Evolutionary conservation across 2,329 filamentous ascomycete genomes (phyloP), one percentile per base, ranked within the genome.

Genomic region (Rutstroemia sp.): DNA sequence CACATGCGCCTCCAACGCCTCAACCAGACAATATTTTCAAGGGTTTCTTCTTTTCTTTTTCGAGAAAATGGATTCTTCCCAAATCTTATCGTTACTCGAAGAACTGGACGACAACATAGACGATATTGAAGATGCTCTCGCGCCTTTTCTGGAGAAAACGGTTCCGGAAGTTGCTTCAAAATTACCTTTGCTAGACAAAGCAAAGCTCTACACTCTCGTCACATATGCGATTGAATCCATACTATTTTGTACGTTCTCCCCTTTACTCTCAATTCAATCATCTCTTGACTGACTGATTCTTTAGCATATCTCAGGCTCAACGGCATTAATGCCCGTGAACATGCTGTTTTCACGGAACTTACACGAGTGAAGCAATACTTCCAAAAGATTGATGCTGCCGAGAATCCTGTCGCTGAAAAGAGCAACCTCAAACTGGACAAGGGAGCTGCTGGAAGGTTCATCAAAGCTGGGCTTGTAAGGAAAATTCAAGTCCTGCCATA

Each of bases 151-250:
- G 25, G 76, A 78, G 38, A 78, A 78, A 50, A 72, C 80, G 1
- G 74, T 96, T 45, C 76, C 82, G 51, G 82, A 86, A 42, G 81
- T 83, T 56, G 83, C 89, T 5, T 85, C 83, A 55, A 90, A 90
- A 68, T 78, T 97, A 27, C 92, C 92, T 1, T 78, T 97, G n/a
- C 79, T 99, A 59, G 92, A 97, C 76, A 92, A 90, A 74, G 91
- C 94, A 7, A 96, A 97, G 74, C 83, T 96, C 58, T 90, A 95
- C 69, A 86, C 94, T n/a, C 78, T 95, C 19, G 79, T 86, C 51
- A 87, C 90, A 17, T 99, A 97, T 71, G 82, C 92, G 0, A 86
- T 99, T 61, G 92, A 97, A 68, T 95, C 92, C 0, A 76, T 96
- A 9, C 75, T 99, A 7, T 97, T 95, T 72, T 88, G 88, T 91